Evolutionary conservation across 371 early-diverging fungal species (phyloP), one percentile per base, ranked within the genome.

Genomic region (Circinella umbellata): DNA sequence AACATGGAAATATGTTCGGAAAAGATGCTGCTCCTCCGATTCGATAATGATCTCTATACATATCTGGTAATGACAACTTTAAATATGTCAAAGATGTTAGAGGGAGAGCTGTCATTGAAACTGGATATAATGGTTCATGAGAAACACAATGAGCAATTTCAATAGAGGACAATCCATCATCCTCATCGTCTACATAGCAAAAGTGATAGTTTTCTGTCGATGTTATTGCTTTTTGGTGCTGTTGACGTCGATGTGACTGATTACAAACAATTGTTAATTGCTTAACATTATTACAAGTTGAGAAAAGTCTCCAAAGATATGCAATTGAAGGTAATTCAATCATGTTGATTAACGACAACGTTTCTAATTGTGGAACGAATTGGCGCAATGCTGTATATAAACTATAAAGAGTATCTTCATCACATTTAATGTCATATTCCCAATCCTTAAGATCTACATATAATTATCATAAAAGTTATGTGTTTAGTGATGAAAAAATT

Each of bases 1-100:
- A 57, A n/a, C n/a, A 57, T 34, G 57, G 57, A 57, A 57, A 57
- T 5, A 57, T 57, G 14, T 57, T 34, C 13, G 57, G 57, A 57
- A 57, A 57, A 13, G 57, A 7, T n/a, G 18, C n/a, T n/a, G 18
- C n/a, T 57, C 57, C 35, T 18, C 57, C 57, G 4, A 34, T 27
- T 11, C n/a, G 57, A 57, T 57, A 34, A 57, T 57, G 57, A 4
- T 57, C 10, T 1, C 27, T 18, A 34, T 34, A 57, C 14, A 57
- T 27, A 34, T 57, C 57, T 3, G 57, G 57, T 27, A 57, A 34
- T n/a, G 57, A 57, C 13, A 57, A 34, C 35, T 34, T 57, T 20
- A 57, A 34, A 34, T 57, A 57, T 9, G 57, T 57, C 35, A 57
- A 57, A 6, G 57, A 57, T 34, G 27, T 6, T 14, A 57, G 18